Evolutionary conservation across 257 asterid species (phyloP).

Genomic region (Primulina tabacum): DNA sequence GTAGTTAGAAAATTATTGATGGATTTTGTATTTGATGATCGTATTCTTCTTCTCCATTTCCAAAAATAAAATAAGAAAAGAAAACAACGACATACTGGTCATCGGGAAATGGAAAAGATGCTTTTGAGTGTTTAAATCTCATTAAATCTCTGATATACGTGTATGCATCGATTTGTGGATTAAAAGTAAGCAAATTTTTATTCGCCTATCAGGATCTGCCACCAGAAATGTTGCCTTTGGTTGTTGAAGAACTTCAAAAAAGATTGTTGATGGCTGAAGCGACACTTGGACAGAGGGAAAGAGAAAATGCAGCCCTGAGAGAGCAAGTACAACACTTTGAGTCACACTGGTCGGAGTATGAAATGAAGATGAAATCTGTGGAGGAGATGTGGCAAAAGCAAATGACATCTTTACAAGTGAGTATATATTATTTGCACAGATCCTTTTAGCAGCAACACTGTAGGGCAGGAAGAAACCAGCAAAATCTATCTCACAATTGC

Average conservation of each 20-base stretch:
- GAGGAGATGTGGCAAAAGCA: slow-evolving; percentile 93
- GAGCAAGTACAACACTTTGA: slow-evolving; percentile 62
- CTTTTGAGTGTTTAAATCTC: background rate
- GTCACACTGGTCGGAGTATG: slow-evolving; percentile 66
- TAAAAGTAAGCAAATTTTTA: slow-evolving; percentile 22
- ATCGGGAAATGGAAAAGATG: slow-evolving; percentile 11
- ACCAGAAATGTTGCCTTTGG: slow-evolving; percentile 44
- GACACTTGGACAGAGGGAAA: slow-evolving; percentile 59
- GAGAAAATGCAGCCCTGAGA: slow-evolving; percentile 62
- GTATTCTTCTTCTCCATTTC: background rate
- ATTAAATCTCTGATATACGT: background rate
- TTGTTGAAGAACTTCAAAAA: slow-evolving; percentile 68
- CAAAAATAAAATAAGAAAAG: too few species aligned
- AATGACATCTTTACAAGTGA: slow-evolving; percentile 80
- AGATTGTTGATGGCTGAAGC: slow-evolving; percentile 51
- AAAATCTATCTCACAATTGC: background rate
- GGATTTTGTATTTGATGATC: background rate
- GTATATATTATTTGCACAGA: background rate
- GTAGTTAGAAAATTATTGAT: background rate
- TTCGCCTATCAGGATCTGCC: slow-evolving; percentile 52
- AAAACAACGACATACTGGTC: background rate
- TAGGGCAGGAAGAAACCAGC: background rate
- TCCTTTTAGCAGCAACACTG: background rate
- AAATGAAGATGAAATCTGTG: slow-evolving; percentile 78
- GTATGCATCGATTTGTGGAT: background rate